Evolutionary conservation across 805 yeast genomes (phyloP).

Genomic region (Metschnikowia proteae): DNA sequence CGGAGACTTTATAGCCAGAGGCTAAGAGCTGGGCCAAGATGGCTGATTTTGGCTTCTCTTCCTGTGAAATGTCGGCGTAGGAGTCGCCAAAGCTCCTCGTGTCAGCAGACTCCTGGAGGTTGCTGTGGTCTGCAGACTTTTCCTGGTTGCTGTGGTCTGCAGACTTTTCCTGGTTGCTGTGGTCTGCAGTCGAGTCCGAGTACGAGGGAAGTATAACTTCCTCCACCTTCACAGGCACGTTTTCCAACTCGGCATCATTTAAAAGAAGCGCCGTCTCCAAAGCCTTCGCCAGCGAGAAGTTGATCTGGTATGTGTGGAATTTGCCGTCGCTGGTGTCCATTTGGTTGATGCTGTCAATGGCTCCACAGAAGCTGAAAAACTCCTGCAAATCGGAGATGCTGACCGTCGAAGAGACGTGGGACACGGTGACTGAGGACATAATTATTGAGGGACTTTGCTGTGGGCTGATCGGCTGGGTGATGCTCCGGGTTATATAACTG

Average conservation of each 20-base stretch:
- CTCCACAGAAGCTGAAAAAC: slow-evolving; percentile 75
- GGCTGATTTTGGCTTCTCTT: slow-evolving; percentile 71
- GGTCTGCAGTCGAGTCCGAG: slow-evolving; percentile 9
- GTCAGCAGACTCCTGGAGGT: slow-evolving; percentile 19
- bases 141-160: no score
- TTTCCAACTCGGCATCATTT: slow-evolving; percentile 71
- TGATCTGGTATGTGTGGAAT: slow-evolving; percentile 44
- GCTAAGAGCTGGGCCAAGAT: slow-evolving; percentile 73
- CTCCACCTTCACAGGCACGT: slow-evolving; percentile 47
- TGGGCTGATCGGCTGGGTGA: no score
- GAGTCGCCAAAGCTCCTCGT: slow-evolving; percentile 27
- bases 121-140: slow-evolving; percentile 14
- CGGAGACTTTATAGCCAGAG: slow-evolving; percentile 68
- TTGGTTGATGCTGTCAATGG: slow-evolving; percentile 33
- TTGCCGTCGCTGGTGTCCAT: slow-evolving; percentile 26
- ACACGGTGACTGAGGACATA: slow-evolving; percentile 49
- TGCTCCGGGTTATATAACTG: neutral
- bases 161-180: no score
- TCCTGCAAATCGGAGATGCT: slow-evolving; percentile 51
- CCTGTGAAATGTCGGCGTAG: slow-evolving; percentile 60
- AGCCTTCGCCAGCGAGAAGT: slow-evolving; percentile 57
- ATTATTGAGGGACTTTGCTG: neutral
- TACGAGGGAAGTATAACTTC: slow-evolving; percentile 19
- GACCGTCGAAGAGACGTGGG: slow-evolving; percentile 51
- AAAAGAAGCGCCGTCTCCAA: slow-evolving; percentile 66